Conservation (phyloP, 345 rosid genomes). For the Anacardium occidentale region DNA sequence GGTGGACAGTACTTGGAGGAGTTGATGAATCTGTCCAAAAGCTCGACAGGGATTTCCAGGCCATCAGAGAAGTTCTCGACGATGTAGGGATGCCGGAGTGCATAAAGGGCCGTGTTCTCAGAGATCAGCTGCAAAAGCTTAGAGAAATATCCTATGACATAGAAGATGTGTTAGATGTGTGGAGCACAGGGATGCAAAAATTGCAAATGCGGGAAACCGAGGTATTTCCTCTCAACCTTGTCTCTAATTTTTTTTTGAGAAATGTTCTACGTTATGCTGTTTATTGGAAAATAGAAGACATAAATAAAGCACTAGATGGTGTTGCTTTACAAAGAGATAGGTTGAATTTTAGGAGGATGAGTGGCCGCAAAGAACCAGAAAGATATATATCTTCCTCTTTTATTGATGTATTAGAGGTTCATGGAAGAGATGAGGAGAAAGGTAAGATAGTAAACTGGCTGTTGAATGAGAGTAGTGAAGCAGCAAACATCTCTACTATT, state of each 20-base stretch:
- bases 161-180: conserved; percentile 13
- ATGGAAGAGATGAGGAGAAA: not conserved
- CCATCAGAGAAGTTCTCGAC: conserved; percentile 1
- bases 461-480: conserved; percentile 2
- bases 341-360: not conserved
- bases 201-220: not conserved
- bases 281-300: not conserved
- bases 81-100: conserved; percentile 9
- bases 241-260: not conserved
- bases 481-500: not conserved
- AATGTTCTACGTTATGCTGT: not conserved
- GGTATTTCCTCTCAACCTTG: not conserved
- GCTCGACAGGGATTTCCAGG: not conserved
- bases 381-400: not conserved
- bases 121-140: conserved; percentile 2
- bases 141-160: not conserved
- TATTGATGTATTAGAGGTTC: not conserved
- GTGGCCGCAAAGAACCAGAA: not conserved
- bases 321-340: not conserved
- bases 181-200: not conserved
- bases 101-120: not conserved
- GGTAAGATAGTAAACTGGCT: not conserved
- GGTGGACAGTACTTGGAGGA: not conserved
- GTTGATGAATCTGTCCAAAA: not conserved
- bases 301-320: not conserved